These are phyloP conservation scores for Geum urbanum DNA, from an alignment of 306 rosid genomes.

Conservation along the genomic window DNA sequence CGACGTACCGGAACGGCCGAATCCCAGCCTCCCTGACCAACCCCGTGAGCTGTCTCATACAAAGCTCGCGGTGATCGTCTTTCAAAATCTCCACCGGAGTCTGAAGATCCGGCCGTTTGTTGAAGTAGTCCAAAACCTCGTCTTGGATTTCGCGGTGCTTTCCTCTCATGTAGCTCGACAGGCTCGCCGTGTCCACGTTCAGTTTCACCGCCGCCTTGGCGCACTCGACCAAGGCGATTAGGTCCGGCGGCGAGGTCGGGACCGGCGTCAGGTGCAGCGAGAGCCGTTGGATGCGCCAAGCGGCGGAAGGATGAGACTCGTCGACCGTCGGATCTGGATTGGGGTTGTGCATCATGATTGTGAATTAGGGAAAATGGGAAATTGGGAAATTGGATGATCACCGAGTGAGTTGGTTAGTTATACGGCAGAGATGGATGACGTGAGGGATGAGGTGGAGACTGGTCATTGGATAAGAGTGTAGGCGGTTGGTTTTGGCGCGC, in stretches of 20 bases:
- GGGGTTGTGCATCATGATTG: conserved; percentile 17
- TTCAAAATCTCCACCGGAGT: conserved; percentile 78
- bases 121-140: conserved; percentile 52
- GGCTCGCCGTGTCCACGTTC: conserved; percentile 32
- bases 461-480: not conserved
- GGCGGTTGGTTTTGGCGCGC: conserved; percentile 31
- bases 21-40: conserved; percentile 74
- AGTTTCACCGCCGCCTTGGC: conserved; percentile 38
- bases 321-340: conserved; percentile 15
- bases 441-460: conserved; percentile 12
- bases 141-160: conserved; percentile 71
- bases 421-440: conserved; percentile 29
- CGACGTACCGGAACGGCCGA: conserved; percentile 50
- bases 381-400: not conserved
- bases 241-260: not conserved
- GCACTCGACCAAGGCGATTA: conserved; percentile 37
- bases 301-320: conserved; percentile 19
- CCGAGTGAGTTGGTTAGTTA: not conserved
- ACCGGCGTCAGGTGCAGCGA: conserved; percentile 53
- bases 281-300: conserved; percentile 57
- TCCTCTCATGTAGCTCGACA: conserved; percentile 54
- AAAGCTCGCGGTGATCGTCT: conserved; percentile 66
- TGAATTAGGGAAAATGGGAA: not conserved
- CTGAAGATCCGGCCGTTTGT: conserved; percentile 63
- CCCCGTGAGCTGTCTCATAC: conserved; percentile 72